Base-by-base conservation (phyloP, 2,329 filamentous ascomycete genomes). In the Neospermospora avenae region DNA sequence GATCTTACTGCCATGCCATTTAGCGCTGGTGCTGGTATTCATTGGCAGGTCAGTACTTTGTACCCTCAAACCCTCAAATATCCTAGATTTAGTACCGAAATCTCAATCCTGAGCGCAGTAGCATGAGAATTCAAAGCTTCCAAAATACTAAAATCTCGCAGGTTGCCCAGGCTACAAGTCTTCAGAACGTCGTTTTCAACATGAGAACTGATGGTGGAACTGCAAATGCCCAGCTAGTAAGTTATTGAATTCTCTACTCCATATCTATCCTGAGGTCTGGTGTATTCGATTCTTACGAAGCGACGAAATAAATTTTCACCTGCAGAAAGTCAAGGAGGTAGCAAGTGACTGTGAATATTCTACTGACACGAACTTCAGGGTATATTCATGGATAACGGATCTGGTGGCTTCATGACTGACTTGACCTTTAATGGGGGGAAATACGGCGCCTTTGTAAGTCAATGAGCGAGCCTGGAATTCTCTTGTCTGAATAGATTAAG, bases 301-400 rank as follows among this genome's bases (percentile, higher is more conserved):
- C n/a, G n/a, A n/a, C n/a, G n/a, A n/a, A n/a, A n/a, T n/a, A n/a
- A n/a, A n/a, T n/a, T n/a, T n/a, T n/a, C n/a, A n/a, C n/a, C n/a
- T n/a, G n/a, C n/a, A n/a, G n/a, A n/a, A n/a, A n/a, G n/a, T n/a
- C n/a, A n/a, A n/a, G n/a, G n/a, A n/a, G n/a, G n/a, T n/a, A n/a
- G n/a, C n/a, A n/a, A n/a, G n/a, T n/a, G n/a, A n/a, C n/a, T n/a
- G n/a, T n/a, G n/a, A n/a, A n/a, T n/a, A n/a, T 22, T 11, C 22
- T 49, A 22, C 53, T 61, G n/a, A 63, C 42, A 24, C 11, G 4
- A 25, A 16, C 44, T 42, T 10, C 51, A 69, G 73, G 90, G 90
- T 64, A 85, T 93, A 72, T 92, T 91, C 76, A 92, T 92, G 81
- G 90, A 93, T 71, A 93, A 93, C 69, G 90, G 89, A 53, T 91